A percentile compares a stretch with the other conserved stretches of the same genome.
phyloP scores from a whole-genome alignment of 1,139 yeast genomes.

The Keqinozyma sinolaborantium region DNA sequence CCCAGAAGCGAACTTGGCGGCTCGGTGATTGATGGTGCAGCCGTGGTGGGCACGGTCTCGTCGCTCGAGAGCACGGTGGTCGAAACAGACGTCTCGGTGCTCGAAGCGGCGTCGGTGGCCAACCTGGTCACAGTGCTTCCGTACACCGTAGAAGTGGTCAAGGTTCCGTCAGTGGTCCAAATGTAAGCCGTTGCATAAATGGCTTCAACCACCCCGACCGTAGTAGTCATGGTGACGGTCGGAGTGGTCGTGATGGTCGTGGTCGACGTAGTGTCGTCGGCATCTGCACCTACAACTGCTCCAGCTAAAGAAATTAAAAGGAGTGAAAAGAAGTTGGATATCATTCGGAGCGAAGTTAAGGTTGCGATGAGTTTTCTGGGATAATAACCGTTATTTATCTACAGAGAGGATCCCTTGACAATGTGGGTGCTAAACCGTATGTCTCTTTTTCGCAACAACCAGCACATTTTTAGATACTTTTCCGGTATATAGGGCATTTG shows the following conservation, averaged over 20 bases:
- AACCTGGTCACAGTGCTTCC: slow-evolving; percentile 18
- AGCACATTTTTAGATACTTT: background rate
- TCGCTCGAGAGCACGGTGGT: slow-evolving; percentile 4
- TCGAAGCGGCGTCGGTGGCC: slow-evolving; percentile 6
- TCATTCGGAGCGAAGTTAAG: slow-evolving; percentile 5
- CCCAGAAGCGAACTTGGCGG: slow-evolving; percentile 15
- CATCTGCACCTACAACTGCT: slow-evolving; percentile 11
- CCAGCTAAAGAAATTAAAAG: slow-evolving; percentile 13
- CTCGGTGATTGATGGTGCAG: slow-evolving; percentile 1
- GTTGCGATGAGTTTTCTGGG: no score
- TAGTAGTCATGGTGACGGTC: slow-evolving; percentile 26
- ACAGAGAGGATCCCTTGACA: no score
- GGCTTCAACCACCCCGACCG: slow-evolving; percentile 23
- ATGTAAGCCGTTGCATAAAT: slow-evolving; percentile 33
- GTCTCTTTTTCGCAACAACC: background rate
- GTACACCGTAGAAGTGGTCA: slow-evolving; percentile 29
- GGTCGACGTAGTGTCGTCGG: slow-evolving; percentile 15
- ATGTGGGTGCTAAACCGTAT: no score
- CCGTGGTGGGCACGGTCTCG: slow-evolving; percentile 1
- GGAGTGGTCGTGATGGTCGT: slow-evolving; percentile 29
- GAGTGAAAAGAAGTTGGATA: slow-evolving; percentile 15
- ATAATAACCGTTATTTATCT: no score
- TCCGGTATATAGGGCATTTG: background rate
- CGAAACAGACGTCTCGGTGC: slow-evolving; percentile 2
- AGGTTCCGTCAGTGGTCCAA: slow-evolving; percentile 27